Evolutionary conservation across 139 green algal genomes (phyloP).

Genomic region (Picochlorum sp.): DNA sequence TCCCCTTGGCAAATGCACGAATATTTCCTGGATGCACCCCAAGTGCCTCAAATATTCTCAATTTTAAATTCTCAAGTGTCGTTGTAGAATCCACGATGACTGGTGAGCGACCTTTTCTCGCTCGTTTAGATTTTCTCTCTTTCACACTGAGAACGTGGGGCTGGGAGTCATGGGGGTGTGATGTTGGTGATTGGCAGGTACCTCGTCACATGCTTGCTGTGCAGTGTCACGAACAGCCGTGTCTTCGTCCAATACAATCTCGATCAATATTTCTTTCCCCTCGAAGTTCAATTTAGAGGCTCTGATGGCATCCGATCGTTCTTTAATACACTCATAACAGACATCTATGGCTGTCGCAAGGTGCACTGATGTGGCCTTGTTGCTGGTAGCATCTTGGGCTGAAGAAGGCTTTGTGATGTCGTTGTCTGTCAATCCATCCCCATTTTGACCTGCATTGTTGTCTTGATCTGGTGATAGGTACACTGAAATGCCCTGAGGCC

Average conservation of each 20-base stretch:
- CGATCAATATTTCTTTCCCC: slow-evolving; percentile 41
- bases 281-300: slow-evolving; percentile 19
- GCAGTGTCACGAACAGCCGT: slow-evolving; percentile 3
- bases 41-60: slow-evolving; percentile 46
- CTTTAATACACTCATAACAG: slow-evolving; percentile 17
- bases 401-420: background rate
- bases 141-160: background rate
- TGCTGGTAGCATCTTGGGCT: background rate
- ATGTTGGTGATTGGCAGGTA: background rate
- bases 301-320: slow-evolving; percentile 8
- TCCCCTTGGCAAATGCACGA: slow-evolving; percentile 20
- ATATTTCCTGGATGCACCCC: slow-evolving; percentile 51
- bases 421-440: background rate
- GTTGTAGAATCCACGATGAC: slow-evolving; percentile 25
- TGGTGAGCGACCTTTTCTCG: slow-evolving; percentile 29
- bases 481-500: background rate
- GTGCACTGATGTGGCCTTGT: background rate
- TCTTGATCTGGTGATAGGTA: background rate
- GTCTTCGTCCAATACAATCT: slow-evolving; percentile 15
- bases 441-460: background rate
- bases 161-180: background rate
- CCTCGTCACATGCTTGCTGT: background rate
- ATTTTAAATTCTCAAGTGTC: slow-evolving; percentile 34
- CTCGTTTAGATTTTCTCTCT: slow-evolving; percentile 43
- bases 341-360: slow-evolving; percentile 12